Conservation (phyloP, 108 stramenopile species). For the Bacterosira constricta region DNA sequence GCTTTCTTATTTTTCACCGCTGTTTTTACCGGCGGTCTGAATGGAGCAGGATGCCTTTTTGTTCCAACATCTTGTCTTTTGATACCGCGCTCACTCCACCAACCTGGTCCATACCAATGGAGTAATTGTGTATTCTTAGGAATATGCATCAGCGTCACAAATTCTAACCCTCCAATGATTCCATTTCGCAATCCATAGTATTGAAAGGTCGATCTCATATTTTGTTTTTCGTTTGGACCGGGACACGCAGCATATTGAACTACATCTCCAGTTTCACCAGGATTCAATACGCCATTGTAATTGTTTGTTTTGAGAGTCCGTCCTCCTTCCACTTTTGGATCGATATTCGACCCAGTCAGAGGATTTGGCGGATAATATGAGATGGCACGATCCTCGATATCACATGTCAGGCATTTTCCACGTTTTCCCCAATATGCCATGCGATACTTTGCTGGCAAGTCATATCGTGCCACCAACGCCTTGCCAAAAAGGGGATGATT, state of each 20-base stretch:
- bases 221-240: conserved; percentile 64
- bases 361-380: conserved; percentile 65
- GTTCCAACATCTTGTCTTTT: conserved; percentile 66
- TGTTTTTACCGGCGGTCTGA: conserved; percentile 3
- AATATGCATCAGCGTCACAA: conserved; percentile 53
- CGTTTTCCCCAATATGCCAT: conserved; percentile 63
- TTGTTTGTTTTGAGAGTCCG: conserved; percentile 51
- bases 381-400: conserved; percentile 67
- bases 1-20: not conserved
- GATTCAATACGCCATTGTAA: conserved; percentile 76
- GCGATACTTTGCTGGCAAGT: conserved; percentile 58
- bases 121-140: conserved; percentile 66
- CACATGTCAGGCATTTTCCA: conserved; percentile 46
- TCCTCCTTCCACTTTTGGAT: conserved; percentile 35
- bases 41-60: conserved; percentile 62
- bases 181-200: conserved; percentile 71
- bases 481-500: conserved; percentile 65
- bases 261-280: conserved; percentile 59
- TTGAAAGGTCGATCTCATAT: conserved; percentile 70
- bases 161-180: conserved; percentile 59
- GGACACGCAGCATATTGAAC: conserved; percentile 71
- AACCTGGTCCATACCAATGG: conserved; percentile 73
- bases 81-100: conserved; percentile 60
- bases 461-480: conserved; percentile 59
- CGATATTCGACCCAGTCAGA: conserved; percentile 54